Conservation (phyloP, 352 stramenopile species). For the Globisporangium megalacanthum region DNA sequence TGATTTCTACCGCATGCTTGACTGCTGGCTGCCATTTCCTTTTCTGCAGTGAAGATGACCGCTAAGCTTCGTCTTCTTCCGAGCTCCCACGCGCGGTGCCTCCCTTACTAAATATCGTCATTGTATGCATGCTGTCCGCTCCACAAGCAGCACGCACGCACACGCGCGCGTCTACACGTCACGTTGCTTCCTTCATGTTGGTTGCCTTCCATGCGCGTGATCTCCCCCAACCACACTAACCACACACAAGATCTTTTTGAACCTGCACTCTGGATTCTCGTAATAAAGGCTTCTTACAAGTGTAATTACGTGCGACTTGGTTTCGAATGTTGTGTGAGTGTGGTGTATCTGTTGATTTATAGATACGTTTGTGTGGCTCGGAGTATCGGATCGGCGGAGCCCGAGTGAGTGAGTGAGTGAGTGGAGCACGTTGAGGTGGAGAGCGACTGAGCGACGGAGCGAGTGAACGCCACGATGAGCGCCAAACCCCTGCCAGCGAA, state of each 20-base stretch:
- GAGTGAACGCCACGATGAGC: not conserved
- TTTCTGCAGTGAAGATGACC: too few species aligned
- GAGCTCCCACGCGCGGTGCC: too few species aligned
- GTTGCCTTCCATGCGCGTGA: too few species aligned
- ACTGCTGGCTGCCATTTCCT: too few species aligned
- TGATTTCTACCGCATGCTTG: too few species aligned
- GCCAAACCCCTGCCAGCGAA: slow-evolving; percentile 86
- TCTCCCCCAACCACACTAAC: not conserved
- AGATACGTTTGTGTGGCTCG: not conserved
- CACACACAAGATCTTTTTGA: not conserved
- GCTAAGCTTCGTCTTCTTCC: too few species aligned
- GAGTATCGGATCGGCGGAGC: not conserved
- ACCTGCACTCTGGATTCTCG: too few species aligned
- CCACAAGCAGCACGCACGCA: too few species aligned
- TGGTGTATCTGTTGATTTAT: not conserved
- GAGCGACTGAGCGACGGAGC: not conserved
- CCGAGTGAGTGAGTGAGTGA: not conserved
- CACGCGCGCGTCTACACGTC: not conserved
- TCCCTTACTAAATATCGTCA: too few species aligned
- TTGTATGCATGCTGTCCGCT: too few species aligned
- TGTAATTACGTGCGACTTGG: not conserved
- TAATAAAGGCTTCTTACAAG: not conserved
- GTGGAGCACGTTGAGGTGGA: not conserved
- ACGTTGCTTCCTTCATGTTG: too few species aligned
- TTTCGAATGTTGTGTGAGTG: not conserved